A percentile compares a stretch with the other conserved stretches of the same genome.
phyloP scores from a whole-genome alignment of 2,329 filamentous ascomycete genomes.

The Pseudopyricularia cyperi region DNA sequence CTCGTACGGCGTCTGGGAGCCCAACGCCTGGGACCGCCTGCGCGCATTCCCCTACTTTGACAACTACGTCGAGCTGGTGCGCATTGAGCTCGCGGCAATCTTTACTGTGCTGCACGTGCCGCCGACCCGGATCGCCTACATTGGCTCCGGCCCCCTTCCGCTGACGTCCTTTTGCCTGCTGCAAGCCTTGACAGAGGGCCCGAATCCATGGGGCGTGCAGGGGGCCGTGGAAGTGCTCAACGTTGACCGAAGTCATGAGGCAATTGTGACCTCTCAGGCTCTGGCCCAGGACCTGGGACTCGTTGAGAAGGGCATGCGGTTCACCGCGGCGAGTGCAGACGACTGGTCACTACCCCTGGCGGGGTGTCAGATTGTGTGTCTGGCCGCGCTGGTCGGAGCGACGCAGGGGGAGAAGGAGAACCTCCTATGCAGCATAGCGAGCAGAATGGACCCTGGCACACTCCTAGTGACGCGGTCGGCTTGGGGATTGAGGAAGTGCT shows the following conservation, averaged over 20 bases:
- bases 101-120: conserved; percentile 16
- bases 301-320: neutral
- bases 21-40: conserved; percentile 11
- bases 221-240: neutral
- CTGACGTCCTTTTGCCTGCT: conserved; percentile 32
- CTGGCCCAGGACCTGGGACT: neutral
- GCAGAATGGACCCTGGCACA: conserved; percentile 24
- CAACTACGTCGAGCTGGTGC: conserved; percentile 34
- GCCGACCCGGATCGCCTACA: conserved; percentile 26
- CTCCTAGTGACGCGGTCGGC: conserved; percentile 32
- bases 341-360: conserved; percentile 12
- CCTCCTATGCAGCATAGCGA: conserved; percentile 21
- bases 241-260: neutral
- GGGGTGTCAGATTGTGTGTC: conserved; percentile 30
- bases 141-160: conserved; percentile 36
- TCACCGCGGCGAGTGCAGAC: conserved; percentile 15
- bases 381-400: conserved; percentile 34
- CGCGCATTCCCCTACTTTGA: conserved; percentile 31
- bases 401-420: conserved; percentile 25
- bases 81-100: conserved; percentile 29
- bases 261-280: neutral
- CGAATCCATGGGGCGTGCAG: conserved; percentile 2
- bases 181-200: conserved; percentile 14
- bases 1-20: conserved; percentile 4
- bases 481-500: conserved; percentile 25